Base-by-base conservation (phyloP, 2,329 filamentous ascomycete species). In the Neodidymelliopsis sp. region DNA sequence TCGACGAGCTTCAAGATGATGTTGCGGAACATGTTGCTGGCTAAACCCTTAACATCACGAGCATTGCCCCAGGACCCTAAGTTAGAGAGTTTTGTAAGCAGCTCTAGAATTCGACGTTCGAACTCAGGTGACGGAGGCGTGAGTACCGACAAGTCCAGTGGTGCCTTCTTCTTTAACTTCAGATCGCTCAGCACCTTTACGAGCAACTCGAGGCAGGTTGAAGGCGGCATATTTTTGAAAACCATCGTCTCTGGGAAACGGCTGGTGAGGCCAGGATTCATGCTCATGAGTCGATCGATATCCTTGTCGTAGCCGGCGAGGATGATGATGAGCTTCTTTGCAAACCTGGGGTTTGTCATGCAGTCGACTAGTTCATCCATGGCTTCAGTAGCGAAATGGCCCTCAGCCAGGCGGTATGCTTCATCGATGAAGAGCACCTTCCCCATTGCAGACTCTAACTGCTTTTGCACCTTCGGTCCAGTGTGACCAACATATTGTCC, bases 351-450 rank as follows among this genome's bases (percentile, higher is more conserved):
- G 51, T 89, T 81, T 0, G 79, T 82, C n/a, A 82, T 66, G 44
- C 69, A 74, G 54, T 81, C 79, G 0, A 81, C 79, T 2, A 82
- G 56, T 59, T 82, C 78, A 29, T 81, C 76, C 62, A 81, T 76
- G 0, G 80, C 79, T 57, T 82, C 80, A 33, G 81, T 79, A 0
- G 82, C 84, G 56, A 83, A 90, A 0, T 63, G 60, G 0, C 82
- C 83, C 1, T 82, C 79, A 0, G 73, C 77, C 1, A 90, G 78
- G 0, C 86, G 79, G 56, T 90, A 90, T 0, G 87, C 87, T 63
- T 90, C 87, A 46, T 91, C 88, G 6, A 91, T 81, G 52, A 91
- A 86, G 0, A 91, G 75, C 0, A 91, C 84, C 16, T 81, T 82
- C 0, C 88, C 87, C 0, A 90, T 75, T 0, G 82, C 83, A 27